These are phyloP conservation scores for Lachnellula hyalina DNA, from an alignment of 2,329 filamentous ascomycete species.

Conservation along the genomic window DNA sequence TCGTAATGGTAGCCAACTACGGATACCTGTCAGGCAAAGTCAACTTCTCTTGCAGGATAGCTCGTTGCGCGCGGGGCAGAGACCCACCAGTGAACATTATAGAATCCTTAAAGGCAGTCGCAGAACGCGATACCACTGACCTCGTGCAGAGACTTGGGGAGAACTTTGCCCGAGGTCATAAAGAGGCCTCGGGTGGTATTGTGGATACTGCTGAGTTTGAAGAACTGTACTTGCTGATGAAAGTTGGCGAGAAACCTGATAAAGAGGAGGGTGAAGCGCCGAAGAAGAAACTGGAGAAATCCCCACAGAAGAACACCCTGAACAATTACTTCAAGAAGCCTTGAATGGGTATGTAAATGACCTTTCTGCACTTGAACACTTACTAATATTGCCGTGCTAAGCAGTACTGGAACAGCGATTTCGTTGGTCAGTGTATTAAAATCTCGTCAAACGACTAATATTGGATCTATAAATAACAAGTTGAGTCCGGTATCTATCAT, in stretches of 20 bases:
- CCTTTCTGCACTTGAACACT: too few species aligned
- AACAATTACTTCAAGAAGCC: slow-evolving; percentile 49
- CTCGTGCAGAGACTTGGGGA: slow-evolving; percentile 49
- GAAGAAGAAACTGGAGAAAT: slow-evolving; percentile 34
- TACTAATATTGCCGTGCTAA: too few species aligned
- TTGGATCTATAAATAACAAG: too few species aligned
- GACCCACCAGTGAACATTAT: slow-evolving; percentile 60
- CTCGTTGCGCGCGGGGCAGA: slow-evolving; percentile 47
- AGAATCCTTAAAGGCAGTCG: slow-evolving; percentile 48
- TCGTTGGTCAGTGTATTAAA: too few species aligned
- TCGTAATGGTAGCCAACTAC: slow-evolving; percentile 62
- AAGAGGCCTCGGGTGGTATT: slow-evolving; percentile 62
- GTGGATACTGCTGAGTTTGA: slow-evolving; percentile 57
- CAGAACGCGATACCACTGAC: slow-evolving; percentile 36
- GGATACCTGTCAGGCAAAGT: slow-evolving; percentile 59
- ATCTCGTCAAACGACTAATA: too few species aligned
- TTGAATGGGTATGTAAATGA: slow-evolving; percentile 3
- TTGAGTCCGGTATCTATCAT: too few species aligned
- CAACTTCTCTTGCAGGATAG: slow-evolving; percentile 62
- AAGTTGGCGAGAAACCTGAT: slow-evolving; percentile 48
- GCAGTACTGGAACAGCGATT: too few species aligned
- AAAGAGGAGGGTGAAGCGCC: slow-evolving; percentile 31
- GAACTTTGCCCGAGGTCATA: slow-evolving; percentile 61
- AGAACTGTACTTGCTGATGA: slow-evolving; percentile 54
- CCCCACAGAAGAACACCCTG: slow-evolving; percentile 47